Evolutionary conservation across 225 moss, liverwort and hornwort genomes (phyloP), one percentile per base, ranked within the genome.

Genomic region (Polytrichum commune): DNA sequence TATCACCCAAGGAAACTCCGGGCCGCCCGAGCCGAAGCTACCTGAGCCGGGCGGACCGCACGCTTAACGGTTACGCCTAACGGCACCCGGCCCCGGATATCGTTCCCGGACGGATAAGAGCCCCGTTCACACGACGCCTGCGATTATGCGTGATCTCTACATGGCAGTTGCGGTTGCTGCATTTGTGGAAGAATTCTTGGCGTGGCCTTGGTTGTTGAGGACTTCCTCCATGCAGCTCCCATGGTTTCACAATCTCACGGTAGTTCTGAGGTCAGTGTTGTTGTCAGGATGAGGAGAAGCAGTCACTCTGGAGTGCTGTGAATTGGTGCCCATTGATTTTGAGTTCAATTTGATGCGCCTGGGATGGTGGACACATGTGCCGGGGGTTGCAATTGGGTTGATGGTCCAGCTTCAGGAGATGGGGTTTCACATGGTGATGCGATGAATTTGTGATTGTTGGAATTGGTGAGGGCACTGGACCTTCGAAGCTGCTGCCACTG

Each of bases 121-220:
- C 23, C 32, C 69, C 71, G 33, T 67, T 70, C 2, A 75, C 62
- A 20, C 26, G 10, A 38, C 30, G 5, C 72, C 72, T 63, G 23
- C 23, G 27, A 29, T 46, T 13, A 46, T 46, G 13, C 16, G 46
- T 46, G 46, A 46, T 19, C 20, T 5, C 63, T 23, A 75, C 73
- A 33, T n/a, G 66, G 29, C 53, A 58, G 55, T 60, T 60, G 29
- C 53, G 54, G 55, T 60, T 60, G 22, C 19, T 65, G 16, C 62
- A 71, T 69, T 63, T 29, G 67, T 57, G 64, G 13, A 5, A 19
- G 38, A 55, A 56, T 81, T 84, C 84, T 84, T 84, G 84, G 72
- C 78, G 70, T 75, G 66, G 19, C 74, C 20, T 19, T 1, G 28
- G 19, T 19, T 33, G 13, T 16, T 38, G 30, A 77, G 29, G 53